phyloP scores from a whole-genome alignment of 2,329 filamentous ascomycete species.

The Mollisia scopiformis region DNA sequence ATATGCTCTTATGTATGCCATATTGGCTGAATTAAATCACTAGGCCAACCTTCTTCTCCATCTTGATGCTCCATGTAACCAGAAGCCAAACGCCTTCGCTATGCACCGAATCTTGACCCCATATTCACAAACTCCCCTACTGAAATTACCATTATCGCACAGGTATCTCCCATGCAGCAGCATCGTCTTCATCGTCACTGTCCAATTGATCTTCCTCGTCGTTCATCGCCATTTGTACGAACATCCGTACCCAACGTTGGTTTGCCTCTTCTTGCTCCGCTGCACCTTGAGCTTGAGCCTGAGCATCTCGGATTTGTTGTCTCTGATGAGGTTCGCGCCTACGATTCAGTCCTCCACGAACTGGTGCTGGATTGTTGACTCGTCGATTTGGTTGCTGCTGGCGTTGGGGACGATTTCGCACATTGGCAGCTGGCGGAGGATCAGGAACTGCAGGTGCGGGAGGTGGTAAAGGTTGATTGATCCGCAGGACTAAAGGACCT shows the following conservation, averaged over 20 bases:
- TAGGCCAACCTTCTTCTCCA: not conserved
- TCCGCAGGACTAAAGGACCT: constrained; percentile 37
- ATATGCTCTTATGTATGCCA: not conserved
- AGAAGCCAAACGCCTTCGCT: not conserved
- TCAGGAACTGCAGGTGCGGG: constrained; percentile 27
- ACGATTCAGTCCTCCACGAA: not conserved
- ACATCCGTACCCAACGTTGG: constrained; percentile 37
- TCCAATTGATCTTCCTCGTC: constrained; percentile 40
- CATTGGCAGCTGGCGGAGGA: constrained; percentile 18
- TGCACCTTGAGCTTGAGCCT: constrained; percentile 11
- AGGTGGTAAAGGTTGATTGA: constrained; percentile 32
- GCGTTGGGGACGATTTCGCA: constrained; percentile 4
- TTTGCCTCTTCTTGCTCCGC: constrained; percentile 26
- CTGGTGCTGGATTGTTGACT: not conserved
- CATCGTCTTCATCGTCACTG: constrained; percentile 49
- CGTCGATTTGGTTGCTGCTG: constrained; percentile 8
- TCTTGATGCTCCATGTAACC: not conserved
- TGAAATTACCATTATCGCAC: constrained; percentile 19
- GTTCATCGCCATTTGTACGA: constrained; percentile 39
- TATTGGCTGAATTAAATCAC: not conserved
- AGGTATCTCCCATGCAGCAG: constrained; percentile 46
- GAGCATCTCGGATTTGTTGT: constrained; percentile 15
- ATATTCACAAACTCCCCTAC: not conserved
- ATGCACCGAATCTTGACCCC: not conserved
- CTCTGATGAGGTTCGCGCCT: constrained; percentile 1